A percentile compares a stretch with the other conserved stretches of the same genome.
phyloP scores from a whole-genome alignment of 208 protist genomes.

The Leishmania guyanensis region DNA sequence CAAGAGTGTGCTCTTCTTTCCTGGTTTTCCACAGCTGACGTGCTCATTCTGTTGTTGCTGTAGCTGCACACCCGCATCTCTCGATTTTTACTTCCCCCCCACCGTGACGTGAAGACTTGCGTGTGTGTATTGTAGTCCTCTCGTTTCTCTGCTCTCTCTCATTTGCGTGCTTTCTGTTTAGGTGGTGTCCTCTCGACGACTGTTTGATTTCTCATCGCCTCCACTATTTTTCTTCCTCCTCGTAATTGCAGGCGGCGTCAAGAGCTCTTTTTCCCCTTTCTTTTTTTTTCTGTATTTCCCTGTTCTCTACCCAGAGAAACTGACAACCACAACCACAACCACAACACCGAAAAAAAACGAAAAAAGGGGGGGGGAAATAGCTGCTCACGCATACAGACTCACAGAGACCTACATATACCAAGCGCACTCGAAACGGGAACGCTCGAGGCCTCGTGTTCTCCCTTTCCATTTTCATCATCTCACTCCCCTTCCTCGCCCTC shows the following conservation, averaged over 20 bases:
- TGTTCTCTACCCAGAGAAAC: background rate
- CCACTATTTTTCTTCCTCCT: too few species aligned
- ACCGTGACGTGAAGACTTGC: too few species aligned
- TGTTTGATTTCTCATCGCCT: background rate
- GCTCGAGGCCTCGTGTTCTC: background rate
- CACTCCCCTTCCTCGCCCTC: background rate
- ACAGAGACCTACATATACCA: background rate
- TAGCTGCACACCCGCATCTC: background rate
- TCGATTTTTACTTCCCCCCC: too few species aligned
- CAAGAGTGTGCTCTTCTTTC: background rate
- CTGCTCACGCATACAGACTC: background rate
- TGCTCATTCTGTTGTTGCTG: background rate
- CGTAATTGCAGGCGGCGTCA: background rate
- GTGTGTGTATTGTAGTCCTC: background rate
- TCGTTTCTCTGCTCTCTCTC: background rate
- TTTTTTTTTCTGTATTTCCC: conserved; percentile 10
- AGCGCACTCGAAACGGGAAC: background rate
- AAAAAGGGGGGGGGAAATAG: background rate
- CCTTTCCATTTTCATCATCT: background rate
- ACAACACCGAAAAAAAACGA: background rate
- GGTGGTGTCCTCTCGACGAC: background rate
- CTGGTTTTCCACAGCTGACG: background rate
- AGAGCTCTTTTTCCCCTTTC: background rate
- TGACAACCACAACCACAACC: background rate
- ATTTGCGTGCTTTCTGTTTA: background rate